Evolutionary conservation across 1,284 basidiomycete genomes (phyloP), one percentile per base, ranked within the genome.

Genomic region (Tilletia walkeri): DNA sequence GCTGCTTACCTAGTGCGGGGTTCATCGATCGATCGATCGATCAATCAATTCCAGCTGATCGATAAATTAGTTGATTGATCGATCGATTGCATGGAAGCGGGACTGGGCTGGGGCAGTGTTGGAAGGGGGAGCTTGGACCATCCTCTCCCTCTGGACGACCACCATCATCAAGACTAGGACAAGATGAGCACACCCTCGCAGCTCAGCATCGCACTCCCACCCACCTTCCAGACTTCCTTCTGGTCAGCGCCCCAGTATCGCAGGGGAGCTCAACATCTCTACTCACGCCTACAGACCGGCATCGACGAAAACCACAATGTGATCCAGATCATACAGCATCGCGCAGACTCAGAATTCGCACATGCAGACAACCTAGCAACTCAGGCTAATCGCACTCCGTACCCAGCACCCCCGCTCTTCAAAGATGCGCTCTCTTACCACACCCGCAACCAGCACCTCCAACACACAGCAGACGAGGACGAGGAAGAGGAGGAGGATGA

Each of bases 171-270:
- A 53, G 50, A 63, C 36, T 6, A 39, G 34, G 38, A 5, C 7
- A 63, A 20, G 36, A 82, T 81, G 81, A 80, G 79, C 49, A 68
- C 75, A 10, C 76, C 78, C 9, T 76, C 80, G 24, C 66, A 70
- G 34, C 75, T 81, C 36, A 76, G 71, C 30, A 75, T 82, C 34
- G 65, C 74, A 10, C 78, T 82, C 70, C 80, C 80, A 54, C 74
- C 76, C 10, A 74, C 73, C 1, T 80, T 83, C 66, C 61, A 72
- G 5, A 77, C 76, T 68, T 80, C 77, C 41, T 83, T 82, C 70
- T 83, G 81, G 81, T 75, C 81, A 9, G 66, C 70, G 59, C 79
- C 81, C 10, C 75, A 76, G n/a, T 83, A 83, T 65, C 74, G 81
- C 47, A 70, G 70, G 41, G 79, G 79, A 7, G 76, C 76, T 1